Evolutionary conservation across 2,329 filamentous ascomycete genomes (phyloP).

Genomic region (Ophiostoma quercus): DNA sequence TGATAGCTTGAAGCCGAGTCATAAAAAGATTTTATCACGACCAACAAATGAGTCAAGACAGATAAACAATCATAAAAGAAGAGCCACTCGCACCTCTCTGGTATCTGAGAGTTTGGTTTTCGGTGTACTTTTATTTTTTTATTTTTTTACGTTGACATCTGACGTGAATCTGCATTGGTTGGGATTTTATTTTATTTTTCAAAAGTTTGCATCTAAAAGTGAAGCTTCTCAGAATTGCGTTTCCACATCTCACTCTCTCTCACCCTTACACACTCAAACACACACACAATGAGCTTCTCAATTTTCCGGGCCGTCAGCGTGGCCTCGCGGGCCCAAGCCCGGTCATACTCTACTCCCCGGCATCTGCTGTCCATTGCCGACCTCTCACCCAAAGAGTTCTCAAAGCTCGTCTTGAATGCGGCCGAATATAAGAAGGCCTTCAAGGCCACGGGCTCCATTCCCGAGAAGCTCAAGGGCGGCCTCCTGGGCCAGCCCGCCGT

Average conservation of each 20-base stretch:
- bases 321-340: conserved; percentile 35
- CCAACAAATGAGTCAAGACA: not conserved
- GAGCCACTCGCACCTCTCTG: not conserved
- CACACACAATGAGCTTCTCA: conserved; percentile 25
- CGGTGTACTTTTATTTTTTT: not conserved
- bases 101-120: not conserved
- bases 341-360: conserved; percentile 56
- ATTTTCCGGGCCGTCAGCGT: conserved; percentile 30
- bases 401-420: conserved; percentile 77
- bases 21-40: conserved; percentile 17
- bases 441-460: conserved; percentile 49
- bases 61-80: not conserved
- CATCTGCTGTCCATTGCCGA: conserved; percentile 92
- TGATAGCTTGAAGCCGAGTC: conserved; percentile 10
- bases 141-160: not conserved
- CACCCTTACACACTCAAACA: not conserved
- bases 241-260: not conserved
- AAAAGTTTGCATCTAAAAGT: not conserved
- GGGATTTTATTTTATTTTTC: not conserved
- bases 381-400: conserved; percentile 72
- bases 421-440: conserved; percentile 67
- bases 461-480: conserved; percentile 55
- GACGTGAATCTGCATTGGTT: too few relatives aligned
- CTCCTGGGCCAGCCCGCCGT: conserved; percentile 69
- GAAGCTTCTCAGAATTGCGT: not conserved